phyloP scores from a whole-genome alignment of 768 basidiomycete genomes.

The Chalciporus pseudorubinellus region DNA sequence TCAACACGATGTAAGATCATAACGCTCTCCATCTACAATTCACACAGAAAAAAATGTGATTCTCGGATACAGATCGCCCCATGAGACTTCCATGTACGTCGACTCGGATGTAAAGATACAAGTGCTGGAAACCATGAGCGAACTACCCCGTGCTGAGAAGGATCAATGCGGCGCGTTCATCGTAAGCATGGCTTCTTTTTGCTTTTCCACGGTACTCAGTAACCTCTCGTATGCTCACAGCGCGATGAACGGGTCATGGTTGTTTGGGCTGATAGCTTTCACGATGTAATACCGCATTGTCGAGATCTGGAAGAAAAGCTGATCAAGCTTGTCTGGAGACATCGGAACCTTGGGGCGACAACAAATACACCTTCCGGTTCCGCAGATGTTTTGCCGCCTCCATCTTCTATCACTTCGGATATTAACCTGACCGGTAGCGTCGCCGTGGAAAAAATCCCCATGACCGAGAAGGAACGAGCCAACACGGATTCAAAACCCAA shows the following conservation, averaged over 20 bases:
- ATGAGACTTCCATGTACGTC: conserved; percentile 60
- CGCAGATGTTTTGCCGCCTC: conserved; percentile 37
- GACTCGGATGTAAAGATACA: conserved; percentile 84
- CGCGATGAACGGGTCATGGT: conserved; percentile 80
- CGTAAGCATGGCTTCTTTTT: conserved; percentile 41
- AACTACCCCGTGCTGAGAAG: conserved; percentile 77
- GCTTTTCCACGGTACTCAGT: neutral
- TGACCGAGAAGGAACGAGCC: conserved; percentile 18
- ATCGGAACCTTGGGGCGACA: conserved; percentile 31
- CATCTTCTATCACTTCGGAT: conserved; percentile 50
- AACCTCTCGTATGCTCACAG: conserved; percentile 33
- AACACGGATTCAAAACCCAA: neutral
- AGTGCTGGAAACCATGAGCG: conserved; percentile 66
- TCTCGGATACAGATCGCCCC: conserved; percentile 42
- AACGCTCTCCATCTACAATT: neutral
- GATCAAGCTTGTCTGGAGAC: conserved; percentile 76
- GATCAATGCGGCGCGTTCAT: conserved; percentile 90
- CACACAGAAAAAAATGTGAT: neutral
- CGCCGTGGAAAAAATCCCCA: conserved; percentile 15
- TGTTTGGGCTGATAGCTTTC: conserved; percentile 82
- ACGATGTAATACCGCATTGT: conserved; percentile 69
- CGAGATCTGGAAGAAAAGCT: conserved; percentile 72
- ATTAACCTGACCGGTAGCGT: conserved; percentile 50
- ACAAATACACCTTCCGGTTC: conserved; percentile 20
- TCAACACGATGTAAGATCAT: conserved; percentile 58